These are phyloP conservation scores for Fibroporia radiculosa DNA, from an alignment of 768 basidiomycete genomes.

Conservation along the genomic window DNA sequence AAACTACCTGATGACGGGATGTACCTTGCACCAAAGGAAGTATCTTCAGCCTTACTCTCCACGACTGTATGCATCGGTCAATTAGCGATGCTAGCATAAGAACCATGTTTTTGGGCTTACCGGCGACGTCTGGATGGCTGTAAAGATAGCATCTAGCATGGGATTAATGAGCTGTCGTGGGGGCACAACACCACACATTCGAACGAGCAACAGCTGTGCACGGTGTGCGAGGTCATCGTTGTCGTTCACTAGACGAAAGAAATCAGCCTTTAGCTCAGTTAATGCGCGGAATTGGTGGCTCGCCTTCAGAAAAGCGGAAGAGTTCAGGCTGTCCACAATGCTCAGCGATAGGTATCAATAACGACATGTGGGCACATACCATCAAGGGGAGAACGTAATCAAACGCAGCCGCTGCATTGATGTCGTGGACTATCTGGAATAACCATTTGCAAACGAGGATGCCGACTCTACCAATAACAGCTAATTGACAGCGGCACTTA, in stretches of 20 bases:
- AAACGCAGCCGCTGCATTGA: slow-evolving; percentile 68
- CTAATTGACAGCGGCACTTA: neutral
- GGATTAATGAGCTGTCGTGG: slow-evolving; percentile 61
- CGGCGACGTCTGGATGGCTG: slow-evolving; percentile 66
- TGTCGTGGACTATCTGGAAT: slow-evolving; percentile 65
- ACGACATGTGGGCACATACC: slow-evolving; percentile 35
- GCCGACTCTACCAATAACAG: slow-evolving; percentile 39
- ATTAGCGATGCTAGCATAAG: slow-evolving; percentile 1
- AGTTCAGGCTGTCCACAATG: slow-evolving; percentile 50
- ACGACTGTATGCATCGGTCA: slow-evolving; percentile 50
- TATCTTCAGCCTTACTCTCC: slow-evolving; percentile 82
- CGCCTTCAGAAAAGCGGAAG: slow-evolving; percentile 68
- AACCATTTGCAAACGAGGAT: slow-evolving; percentile 73
- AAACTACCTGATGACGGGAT: neutral
- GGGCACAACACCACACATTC: slow-evolving; percentile 81
- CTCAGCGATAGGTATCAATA: neutral
- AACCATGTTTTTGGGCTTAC: slow-evolving; percentile 32
- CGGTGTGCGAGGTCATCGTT: slow-evolving; percentile 62
- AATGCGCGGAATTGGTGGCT: slow-evolving; percentile 9
- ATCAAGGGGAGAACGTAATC: slow-evolving; percentile 79
- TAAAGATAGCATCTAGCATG: slow-evolving; percentile 65
- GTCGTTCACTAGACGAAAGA: slow-evolving; percentile 58
- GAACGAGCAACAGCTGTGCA: slow-evolving; percentile 64
- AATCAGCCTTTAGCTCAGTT: neutral
- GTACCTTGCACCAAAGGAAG: slow-evolving; percentile 76